A percentile compares a stretch with the other conserved stretches of the same genome.
Evolutionary conservation across 768 basidiomycete genomes (phyloP).

Genomic region (Sporobolomyces phaffii): DNA sequence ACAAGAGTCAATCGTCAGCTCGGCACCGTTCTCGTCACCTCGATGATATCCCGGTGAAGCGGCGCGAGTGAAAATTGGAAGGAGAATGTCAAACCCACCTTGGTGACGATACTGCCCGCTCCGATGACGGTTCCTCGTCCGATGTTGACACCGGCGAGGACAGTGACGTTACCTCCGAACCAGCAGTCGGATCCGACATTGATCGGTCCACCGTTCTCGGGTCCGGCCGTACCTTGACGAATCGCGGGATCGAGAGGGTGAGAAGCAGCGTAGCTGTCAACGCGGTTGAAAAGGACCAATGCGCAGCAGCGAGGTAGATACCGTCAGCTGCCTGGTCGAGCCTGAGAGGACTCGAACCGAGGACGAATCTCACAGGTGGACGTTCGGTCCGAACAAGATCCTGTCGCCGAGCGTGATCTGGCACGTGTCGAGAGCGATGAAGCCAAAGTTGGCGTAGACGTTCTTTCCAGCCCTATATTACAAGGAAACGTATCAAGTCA

Average conservation of each 20-base stretch:
- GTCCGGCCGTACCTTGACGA: conserved; percentile 43
- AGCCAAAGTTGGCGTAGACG: conserved; percentile 20
- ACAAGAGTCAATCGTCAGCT: not conserved
- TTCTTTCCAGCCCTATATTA: conserved; percentile 8
- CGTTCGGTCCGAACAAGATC: conserved; percentile 45
- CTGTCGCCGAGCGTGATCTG: conserved; percentile 45
- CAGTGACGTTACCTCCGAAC: conserved; percentile 45
- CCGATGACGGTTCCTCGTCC: conserved; percentile 46
- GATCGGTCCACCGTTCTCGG: conserved; percentile 45
- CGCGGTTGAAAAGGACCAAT: too few relatives aligned
- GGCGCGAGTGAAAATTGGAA: too few relatives aligned
- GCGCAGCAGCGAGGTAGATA: too few relatives aligned
- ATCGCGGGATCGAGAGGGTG: conserved; percentile 35
- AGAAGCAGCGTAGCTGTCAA: conserved; percentile 27
- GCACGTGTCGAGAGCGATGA: conserved; percentile 26
- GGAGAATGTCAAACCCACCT: conserved; percentile 18
- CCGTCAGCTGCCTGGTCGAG: conserved; percentile 19
- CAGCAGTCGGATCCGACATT: conserved; percentile 47
- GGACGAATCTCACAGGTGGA: conserved; percentile 35
- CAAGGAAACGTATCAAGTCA: too few relatives aligned
- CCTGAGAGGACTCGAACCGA: not conserved
- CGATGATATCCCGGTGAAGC: too few relatives aligned
- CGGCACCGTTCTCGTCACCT: too few relatives aligned
- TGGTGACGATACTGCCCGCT: conserved; percentile 46
- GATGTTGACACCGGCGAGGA: conserved; percentile 45